Evolutionary conservation across 306 rosid species (phyloP).

Genomic region (Quillaja saponaria): DNA sequence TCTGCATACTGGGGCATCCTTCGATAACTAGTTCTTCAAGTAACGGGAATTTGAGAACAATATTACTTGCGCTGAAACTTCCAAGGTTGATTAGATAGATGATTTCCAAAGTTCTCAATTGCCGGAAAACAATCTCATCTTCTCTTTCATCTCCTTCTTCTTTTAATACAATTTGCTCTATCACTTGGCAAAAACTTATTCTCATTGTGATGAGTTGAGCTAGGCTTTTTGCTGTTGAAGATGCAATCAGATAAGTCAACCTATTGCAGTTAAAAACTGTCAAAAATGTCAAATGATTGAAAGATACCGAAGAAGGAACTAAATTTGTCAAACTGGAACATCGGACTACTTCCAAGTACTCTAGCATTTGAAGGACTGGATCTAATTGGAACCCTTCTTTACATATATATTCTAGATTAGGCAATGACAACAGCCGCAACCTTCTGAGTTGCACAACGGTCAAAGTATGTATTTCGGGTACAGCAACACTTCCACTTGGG

Average conservation of each 20-base stretch:
- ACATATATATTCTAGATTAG: neutral
- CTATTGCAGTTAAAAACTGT: neutral
- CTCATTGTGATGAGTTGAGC: neutral
- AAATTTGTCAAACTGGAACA: neutral
- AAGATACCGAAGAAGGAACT: neutral
- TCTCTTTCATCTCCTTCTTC: neutral
- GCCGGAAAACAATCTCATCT: conserved; percentile 8
- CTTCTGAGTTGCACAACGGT: too few relatives aligned
- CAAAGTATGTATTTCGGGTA: too few relatives aligned
- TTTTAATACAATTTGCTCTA: neutral
- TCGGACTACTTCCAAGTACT: neutral
- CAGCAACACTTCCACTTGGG: neutral
- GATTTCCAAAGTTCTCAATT: conserved; percentile 18
- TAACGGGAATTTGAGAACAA: conserved; percentile 9
- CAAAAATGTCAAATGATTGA: conserved; percentile 19
- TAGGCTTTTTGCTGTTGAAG: neutral
- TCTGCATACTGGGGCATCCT: conserved; percentile 5
- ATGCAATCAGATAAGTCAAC: neutral
- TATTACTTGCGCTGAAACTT: neutral
- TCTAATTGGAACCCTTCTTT: neutral
- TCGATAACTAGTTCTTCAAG: conserved; percentile 12
- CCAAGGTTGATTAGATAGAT: conserved; percentile 8
- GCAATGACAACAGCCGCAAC: too few relatives aligned
- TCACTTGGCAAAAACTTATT: neutral
- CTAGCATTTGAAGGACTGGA: neutral